These are phyloP conservation scores for Mycena leptocephala DNA, from an alignment of 768 basidiomycete genomes.

Conservation along the genomic window DNA sequence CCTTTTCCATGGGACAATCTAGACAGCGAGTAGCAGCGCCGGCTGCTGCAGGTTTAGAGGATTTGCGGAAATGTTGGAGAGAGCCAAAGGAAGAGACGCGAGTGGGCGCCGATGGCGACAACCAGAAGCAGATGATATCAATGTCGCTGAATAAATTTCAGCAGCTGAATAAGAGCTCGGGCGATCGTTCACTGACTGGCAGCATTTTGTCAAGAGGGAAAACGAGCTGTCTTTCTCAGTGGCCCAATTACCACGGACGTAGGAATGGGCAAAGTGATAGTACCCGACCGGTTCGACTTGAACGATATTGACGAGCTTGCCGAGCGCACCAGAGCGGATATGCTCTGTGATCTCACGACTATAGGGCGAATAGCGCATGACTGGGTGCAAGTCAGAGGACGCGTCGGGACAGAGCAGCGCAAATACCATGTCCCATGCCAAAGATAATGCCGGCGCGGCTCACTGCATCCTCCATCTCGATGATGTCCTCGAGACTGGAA, in stretches of 20 bases:
- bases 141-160: slow-evolving; percentile 73
- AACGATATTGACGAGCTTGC: slow-evolving; percentile 86
- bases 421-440: slow-evolving; percentile 88
- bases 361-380: slow-evolving; percentile 92
- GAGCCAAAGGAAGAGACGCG: slow-evolving; percentile 92
- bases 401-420: background rate
- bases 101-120: slow-evolving; percentile 74
- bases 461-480: slow-evolving; percentile 82
- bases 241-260: slow-evolving; percentile 88
- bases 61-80: slow-evolving; percentile 85
- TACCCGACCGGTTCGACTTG: slow-evolving; percentile 92
- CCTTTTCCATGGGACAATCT: slow-evolving; percentile 79
- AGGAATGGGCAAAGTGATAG: slow-evolving; percentile 93
- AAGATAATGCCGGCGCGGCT: slow-evolving; percentile 82
- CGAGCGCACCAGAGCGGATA: slow-evolving; percentile 79
- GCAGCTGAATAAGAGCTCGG: background rate
- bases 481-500: slow-evolving; percentile 76
- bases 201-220: slow-evolving; percentile 91
- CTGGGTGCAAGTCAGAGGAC: slow-evolving; percentile 53
- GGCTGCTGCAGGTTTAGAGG: slow-evolving; percentile 78
- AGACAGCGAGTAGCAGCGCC: slow-evolving; percentile 81
- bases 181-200: slow-evolving; percentile 74
- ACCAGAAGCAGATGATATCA: slow-evolving; percentile 86
- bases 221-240: slow-evolving; percentile 82
- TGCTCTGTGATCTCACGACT: slow-evolving; percentile 78